Percentiles rank a stretch among this genome's conserved stretches.
These are phyloP conservation scores for Termitomyces sp. DNA, from an alignment of 1,284 basidiomycete genomes.

Conservation along the genomic window DNA sequence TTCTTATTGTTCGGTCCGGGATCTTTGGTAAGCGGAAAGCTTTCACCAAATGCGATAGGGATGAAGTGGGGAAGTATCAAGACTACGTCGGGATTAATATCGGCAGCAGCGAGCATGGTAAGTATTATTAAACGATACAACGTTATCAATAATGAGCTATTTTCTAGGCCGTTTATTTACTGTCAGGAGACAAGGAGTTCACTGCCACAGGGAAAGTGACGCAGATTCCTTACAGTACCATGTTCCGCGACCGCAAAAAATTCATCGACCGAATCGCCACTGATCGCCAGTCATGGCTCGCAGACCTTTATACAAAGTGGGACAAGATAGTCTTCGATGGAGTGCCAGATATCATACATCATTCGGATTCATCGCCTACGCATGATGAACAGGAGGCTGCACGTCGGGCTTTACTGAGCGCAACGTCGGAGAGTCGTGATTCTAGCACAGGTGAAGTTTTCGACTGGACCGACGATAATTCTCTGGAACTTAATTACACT, in stretches of 20 bases:
- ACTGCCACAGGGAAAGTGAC: neutral
- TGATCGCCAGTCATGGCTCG: neutral
- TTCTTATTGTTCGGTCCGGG: neutral
- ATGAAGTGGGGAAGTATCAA: neutral
- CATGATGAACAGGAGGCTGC: too few species aligned
- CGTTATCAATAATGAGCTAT: too few species aligned
- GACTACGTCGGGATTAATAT: neutral
- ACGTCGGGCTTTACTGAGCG: too few species aligned
- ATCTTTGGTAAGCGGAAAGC: neutral
- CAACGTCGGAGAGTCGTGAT: too few species aligned
- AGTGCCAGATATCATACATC: too few species aligned
- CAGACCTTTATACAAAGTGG: neutral
- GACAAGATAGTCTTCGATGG: neutral
- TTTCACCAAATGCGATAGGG: neutral
- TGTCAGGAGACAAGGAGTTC: neutral
- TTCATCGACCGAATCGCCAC: neutral
- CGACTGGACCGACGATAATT: too few species aligned
- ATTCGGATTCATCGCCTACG: too few species aligned
- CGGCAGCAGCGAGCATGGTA: neutral
- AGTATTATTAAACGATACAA: too few species aligned
- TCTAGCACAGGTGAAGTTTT: too few species aligned
- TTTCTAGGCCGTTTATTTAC: neutral
- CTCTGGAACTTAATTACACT: too few species aligned
- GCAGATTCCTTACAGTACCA: neutral
- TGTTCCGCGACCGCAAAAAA: too few species aligned